Evolutionary conservation across 495 filamentous ascomycete genomes (phyloP), one percentile per base, ranked within the genome.

Genomic region (Penicillium alfredii): DNA sequence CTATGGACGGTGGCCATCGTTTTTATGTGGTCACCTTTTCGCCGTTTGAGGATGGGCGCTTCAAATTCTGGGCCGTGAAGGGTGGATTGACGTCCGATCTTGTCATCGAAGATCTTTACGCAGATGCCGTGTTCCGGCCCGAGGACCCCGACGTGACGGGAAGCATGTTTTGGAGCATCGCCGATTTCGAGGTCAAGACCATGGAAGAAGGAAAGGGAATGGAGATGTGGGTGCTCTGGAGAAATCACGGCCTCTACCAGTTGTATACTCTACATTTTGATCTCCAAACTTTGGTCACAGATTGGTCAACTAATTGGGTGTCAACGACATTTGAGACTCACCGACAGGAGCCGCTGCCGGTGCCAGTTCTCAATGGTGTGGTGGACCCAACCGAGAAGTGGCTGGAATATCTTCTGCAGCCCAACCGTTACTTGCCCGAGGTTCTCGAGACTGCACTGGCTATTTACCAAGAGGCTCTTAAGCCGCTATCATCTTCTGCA

Each of bases 11-110:
- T 14, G 73, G 65, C 17, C 80, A 86, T 38, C 66, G 72, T 27
- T 87, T 86, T 46, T 73, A 84, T 40, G 74, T 88, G 13, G 77
- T 85, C 14, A 90, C 87, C 8, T 95, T 86, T 57, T 94, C 88
- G 20, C 88, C 92, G 6, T 69, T 88, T 49, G 79, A 85, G 40
- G 69, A 88, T 53, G 86, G 87, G 15, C 80, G 88, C 45, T 96
- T 99, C 74, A 97, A 96, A 60, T 89, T 99, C 61, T 99, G 89
- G 87, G 80, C 75, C 33, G 73, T 88, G 3, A 71, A 73, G 38
- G 76, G 80, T 10, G 74, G 80, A 17, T 68, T 79, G 27, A 72
- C 73, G 20, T 74, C 74, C 12, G 72, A 71, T 5, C 54, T 85
- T 6, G 74, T 78, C 7, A 69, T 94, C 11, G 68, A 72, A 34